Percentiles rank a stretch among this genome's conserved stretches.
These are phyloP conservation scores for Calocera viscosa DNA, from an alignment of 768 basidiomycete genomes.

Conservation along the genomic window DNA sequence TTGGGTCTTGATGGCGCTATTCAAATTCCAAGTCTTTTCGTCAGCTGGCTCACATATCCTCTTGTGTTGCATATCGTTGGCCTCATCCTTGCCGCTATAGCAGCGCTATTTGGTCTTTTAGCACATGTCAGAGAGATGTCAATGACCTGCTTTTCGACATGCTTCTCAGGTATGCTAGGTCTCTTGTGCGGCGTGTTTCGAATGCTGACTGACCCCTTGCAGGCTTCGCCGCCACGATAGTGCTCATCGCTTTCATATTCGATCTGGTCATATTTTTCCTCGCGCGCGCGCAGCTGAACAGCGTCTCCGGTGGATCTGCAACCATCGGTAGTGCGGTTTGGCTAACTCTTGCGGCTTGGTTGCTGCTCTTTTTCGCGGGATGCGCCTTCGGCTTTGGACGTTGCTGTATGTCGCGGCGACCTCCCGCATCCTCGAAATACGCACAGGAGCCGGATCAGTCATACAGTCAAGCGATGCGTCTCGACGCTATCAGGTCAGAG, in stretches of 20 bases:
- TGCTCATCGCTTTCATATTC: constrained; percentile 82
- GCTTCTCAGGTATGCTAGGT: constrained; percentile 41
- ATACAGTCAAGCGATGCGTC: constrained; percentile 54
- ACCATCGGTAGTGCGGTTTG: constrained; percentile 79
- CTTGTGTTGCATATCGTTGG: constrained; percentile 88
- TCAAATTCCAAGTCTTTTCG: constrained; percentile 65
- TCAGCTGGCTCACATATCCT: constrained; percentile 92
- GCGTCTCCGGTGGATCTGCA: constrained; percentile 58
- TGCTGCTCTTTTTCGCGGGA: constrained; percentile 79
- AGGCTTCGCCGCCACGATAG: constrained; percentile 59
- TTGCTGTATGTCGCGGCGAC: constrained; percentile 60
- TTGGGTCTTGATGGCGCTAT: constrained; percentile 55
- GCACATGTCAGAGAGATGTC: constrained; percentile 80
- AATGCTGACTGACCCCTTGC: constrained; percentile 25
- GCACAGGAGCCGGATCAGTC: constrained; percentile 19
- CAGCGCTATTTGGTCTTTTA: constrained; percentile 71
- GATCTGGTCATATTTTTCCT: constrained; percentile 86
- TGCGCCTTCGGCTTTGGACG: constrained; percentile 77
- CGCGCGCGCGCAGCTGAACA: constrained; percentile 71
- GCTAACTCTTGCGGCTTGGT: constrained; percentile 77
- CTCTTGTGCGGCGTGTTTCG: constrained; percentile 3
- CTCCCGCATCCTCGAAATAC: constrained; percentile 26
- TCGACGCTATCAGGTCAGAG: constrained; percentile 79
- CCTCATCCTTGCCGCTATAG: constrained; percentile 54
- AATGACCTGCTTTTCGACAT: constrained; percentile 72